Conservation (phyloP, 208 protist genomes). For the Wallacemonas sp. region DNA sequence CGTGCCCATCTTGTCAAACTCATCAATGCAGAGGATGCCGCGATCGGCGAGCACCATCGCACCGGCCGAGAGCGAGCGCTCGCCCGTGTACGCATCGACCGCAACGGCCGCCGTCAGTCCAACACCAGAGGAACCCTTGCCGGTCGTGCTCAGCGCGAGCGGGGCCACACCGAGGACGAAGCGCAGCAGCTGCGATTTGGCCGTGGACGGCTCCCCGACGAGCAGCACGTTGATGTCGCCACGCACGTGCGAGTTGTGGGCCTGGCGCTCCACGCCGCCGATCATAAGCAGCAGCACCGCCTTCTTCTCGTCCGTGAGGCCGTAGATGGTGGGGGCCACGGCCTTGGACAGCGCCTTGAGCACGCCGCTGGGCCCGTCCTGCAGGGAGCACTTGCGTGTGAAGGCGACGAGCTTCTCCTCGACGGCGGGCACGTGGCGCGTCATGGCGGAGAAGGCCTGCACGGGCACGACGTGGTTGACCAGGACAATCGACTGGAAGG, state of each 20-base stretch:
- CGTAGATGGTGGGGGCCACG: conserved; percentile 99
- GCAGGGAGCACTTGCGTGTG: conserved; percentile 50
- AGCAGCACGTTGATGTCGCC: conserved; percentile 99
- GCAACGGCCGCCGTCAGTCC: conserved; percentile 99
- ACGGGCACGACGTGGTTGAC: conserved; percentile 91
- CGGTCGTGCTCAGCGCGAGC: conserved; percentile 98
- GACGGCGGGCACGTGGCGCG: conserved; percentile 44
- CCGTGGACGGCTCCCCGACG: conserved; percentile 99
- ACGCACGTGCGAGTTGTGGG: conserved; percentile 94
- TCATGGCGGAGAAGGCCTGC: conserved; percentile 54
- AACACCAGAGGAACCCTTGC: conserved; percentile 97
- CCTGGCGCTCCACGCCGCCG: conserved; percentile 96
- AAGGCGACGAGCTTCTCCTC: conserved; percentile 82
- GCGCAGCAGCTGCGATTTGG: conserved; percentile 99
- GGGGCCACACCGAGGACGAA: conserved; percentile 97
- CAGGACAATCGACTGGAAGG: conserved; percentile 95
- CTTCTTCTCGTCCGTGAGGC: conserved; percentile 97
- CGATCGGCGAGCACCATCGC: conserved; percentile 99
- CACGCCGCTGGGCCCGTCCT: conserved; percentile 74
- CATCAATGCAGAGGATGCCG: conserved; percentile 99
- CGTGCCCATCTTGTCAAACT: conserved; percentile 99
- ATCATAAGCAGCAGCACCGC: conserved; percentile 97
- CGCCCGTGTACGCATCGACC: conserved; percentile 96
- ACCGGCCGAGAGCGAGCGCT: conserved; percentile 97
- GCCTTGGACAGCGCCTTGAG: conserved; percentile 84